These are phyloP conservation scores for Penicillium hordei DNA, from an alignment of 2,329 filamentous ascomycete species.

Conservation along the genomic window DNA sequence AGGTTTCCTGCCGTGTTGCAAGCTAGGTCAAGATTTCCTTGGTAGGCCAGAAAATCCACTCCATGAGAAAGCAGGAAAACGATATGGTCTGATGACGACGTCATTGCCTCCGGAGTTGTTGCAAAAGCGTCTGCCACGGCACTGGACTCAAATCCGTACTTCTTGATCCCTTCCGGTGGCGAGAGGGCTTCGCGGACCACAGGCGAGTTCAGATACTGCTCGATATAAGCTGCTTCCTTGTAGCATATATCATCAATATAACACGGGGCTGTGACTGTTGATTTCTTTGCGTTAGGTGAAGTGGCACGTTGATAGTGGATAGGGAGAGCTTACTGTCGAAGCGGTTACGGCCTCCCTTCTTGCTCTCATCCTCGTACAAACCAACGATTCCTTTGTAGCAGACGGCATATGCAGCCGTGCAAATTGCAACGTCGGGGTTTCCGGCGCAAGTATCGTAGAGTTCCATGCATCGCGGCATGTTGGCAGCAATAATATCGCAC, in stretches of 20 bases:
- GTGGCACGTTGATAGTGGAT: too few relatives aligned
- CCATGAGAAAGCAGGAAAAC: slow-evolving; percentile 15
- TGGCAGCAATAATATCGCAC: slow-evolving; percentile 49
- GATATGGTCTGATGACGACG: slow-evolving; percentile 15
- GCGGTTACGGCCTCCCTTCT: slow-evolving; percentile 23
- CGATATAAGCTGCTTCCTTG: slow-evolving; percentile 7
- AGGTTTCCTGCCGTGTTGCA: slow-evolving; percentile 30
- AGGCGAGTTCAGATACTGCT: slow-evolving; percentile 24
- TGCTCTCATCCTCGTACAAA: slow-evolving; percentile 24
- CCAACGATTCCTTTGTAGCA: slow-evolving; percentile 18
- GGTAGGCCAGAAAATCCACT: slow-evolving; percentile 25
- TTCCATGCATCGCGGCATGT: slow-evolving; percentile 48
- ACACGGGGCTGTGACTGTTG: slow-evolving; percentile 23
- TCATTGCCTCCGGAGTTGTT: slow-evolving; percentile 8
- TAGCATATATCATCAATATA: slow-evolving; percentile 26
- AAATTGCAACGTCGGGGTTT: slow-evolving; percentile 20
- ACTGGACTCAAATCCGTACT: slow-evolving; percentile 13
- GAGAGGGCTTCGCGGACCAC: slow-evolving; percentile 20
- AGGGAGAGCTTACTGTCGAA: slow-evolving; percentile 25
- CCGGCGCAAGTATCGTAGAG: slow-evolving; percentile 39
- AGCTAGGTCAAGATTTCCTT: slow-evolving; percentile 28
- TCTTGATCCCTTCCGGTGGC: slow-evolving; percentile 9
- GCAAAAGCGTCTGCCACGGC: slow-evolving; percentile 15
- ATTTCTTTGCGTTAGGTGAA: neutral
- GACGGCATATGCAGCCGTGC: slow-evolving; percentile 15